Conservation (phyloP, 805 yeast genomes). For the Saccharomycopsis olivae region DNA sequence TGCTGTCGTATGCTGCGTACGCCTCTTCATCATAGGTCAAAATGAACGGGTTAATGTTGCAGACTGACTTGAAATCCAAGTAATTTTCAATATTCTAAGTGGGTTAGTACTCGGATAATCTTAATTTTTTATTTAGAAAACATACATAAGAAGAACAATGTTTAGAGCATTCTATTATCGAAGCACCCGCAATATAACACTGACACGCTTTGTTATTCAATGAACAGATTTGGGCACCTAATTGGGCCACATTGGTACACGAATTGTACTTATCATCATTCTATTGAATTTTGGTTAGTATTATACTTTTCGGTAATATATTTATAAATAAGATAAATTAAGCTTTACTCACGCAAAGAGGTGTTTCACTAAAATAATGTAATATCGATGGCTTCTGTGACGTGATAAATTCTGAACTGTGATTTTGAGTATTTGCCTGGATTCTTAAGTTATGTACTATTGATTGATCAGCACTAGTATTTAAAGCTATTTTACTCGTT, state of each 20-base stretch:
- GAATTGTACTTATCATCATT: neutral
- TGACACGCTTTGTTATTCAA: conserved; percentile 7
- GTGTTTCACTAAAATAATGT: too few relatives aligned
- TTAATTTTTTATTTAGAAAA: neutral
- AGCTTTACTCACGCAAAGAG: too few relatives aligned
- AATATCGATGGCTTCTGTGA: too few relatives aligned
- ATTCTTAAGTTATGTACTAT: too few relatives aligned
- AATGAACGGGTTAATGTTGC: conserved; percentile 8
- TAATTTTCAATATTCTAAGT: conserved; percentile 5
- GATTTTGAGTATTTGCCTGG: too few relatives aligned
- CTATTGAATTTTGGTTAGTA: neutral
- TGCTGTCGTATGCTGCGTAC: conserved; percentile 1
- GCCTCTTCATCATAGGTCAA: conserved; percentile 1
- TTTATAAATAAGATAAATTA: too few relatives aligned
- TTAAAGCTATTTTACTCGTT: too few relatives aligned
- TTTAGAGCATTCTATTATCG: conserved; percentile 11
- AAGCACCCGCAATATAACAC: conserved; percentile 11
- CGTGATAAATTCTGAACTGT: too few relatives aligned
- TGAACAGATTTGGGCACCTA: conserved; percentile 7
- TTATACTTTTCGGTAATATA: too few relatives aligned
- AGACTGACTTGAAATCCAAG: conserved; percentile 5
- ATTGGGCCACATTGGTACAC: conserved; percentile 2
- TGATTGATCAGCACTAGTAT: too few relatives aligned
- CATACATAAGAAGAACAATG: conserved; percentile 7
- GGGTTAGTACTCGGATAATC: neutral